Conservation (phyloP, 139 green algal species). For the Micractinium sp. region DNA sequence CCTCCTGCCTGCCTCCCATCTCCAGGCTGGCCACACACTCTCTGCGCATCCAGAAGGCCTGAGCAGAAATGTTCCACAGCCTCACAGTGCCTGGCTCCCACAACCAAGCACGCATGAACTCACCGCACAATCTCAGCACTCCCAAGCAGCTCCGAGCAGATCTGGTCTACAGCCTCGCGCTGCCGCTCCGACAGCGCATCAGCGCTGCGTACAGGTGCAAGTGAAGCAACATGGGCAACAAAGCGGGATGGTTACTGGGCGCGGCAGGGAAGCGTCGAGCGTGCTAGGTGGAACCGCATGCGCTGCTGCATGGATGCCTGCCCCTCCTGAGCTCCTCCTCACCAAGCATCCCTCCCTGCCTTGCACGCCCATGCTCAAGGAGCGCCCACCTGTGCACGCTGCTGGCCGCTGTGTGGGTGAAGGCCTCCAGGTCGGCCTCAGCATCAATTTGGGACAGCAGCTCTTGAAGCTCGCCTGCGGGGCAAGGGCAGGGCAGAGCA, state of each 20-base stretch:
- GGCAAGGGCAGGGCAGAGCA: not conserved
- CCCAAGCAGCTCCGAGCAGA: constrained; percentile 69
- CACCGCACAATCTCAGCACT: constrained; percentile 73
- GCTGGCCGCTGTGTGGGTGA: constrained; percentile 28
- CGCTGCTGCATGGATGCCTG: no score
- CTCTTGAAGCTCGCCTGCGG: constrained; percentile 5
- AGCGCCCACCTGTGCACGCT: constrained; percentile 31
- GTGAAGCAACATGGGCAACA: not conserved
- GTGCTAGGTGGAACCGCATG: no score
- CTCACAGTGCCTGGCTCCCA: no score
- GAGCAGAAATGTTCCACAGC: no score
- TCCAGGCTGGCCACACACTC: no score
- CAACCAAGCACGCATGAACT: no score
- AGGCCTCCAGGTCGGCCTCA: constrained; percentile 41
- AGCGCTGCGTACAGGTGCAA: constrained; percentile 17
- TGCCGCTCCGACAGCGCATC: constrained; percentile 62
- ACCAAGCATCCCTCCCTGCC: not conserved
- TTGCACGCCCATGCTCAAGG: not conserved
- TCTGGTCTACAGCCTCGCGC: constrained; percentile 53
- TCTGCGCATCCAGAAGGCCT: no score
- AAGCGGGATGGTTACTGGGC: not conserved
- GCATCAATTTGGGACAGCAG: constrained; percentile 28
- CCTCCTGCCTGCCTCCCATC: no score
- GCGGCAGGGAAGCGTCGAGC: no score
- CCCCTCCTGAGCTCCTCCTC: no score